phyloP scores from a whole-genome alignment of 768 basidiomycete genomes.

The Rhodotorula toruloides region DNA sequence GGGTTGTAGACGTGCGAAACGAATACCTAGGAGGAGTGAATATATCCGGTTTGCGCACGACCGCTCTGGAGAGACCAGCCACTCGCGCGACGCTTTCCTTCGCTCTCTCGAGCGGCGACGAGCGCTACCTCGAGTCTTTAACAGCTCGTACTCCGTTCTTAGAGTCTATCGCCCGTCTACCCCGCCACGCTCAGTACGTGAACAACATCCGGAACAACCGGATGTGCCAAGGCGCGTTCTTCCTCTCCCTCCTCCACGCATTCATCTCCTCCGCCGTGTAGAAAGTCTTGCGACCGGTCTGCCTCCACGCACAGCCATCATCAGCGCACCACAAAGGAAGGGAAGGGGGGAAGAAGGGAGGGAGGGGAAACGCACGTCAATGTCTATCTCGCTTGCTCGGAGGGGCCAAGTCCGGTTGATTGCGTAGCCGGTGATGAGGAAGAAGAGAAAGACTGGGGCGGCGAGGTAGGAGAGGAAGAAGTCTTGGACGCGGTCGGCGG shows the following conservation, averaged over 20 bases:
- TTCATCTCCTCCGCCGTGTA: slow-evolving; percentile 40
- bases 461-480: slow-evolving; percentile 36
- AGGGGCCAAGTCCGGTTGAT: slow-evolving; percentile 36
- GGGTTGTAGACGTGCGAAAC: slow-evolving; percentile 19
- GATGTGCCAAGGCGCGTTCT: slow-evolving; percentile 26
- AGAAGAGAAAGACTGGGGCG: slow-evolving; percentile 35
- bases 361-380: slow-evolving; percentile 20
- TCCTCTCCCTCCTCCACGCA: slow-evolving; percentile 29
- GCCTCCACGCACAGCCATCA: not conserved
- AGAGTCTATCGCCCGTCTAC: too few relatives aligned
- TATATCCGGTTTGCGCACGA: not conserved
- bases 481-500: slow-evolving; percentile 1
- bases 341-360: too few relatives aligned
- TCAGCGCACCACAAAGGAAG: not conserved
- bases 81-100: too few relatives aligned
- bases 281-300: slow-evolving; percentile 41
- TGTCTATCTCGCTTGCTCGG: slow-evolving; percentile 39
- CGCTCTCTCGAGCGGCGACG: too few relatives aligned
- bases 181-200: too few relatives aligned
- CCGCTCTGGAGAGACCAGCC: too few relatives aligned
- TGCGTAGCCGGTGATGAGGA: slow-evolving; percentile 36
- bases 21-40: not conserved
- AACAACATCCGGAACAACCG: slow-evolving; percentile 35
- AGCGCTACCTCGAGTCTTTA: too few relatives aligned
- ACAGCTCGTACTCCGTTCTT: too few relatives aligned